A percentile compares a stretch with the other conserved stretches of the same genome.
Evolutionary conservation across 306 rosid species (phyloP).

Genomic region (Lathyrus sativus): DNA sequence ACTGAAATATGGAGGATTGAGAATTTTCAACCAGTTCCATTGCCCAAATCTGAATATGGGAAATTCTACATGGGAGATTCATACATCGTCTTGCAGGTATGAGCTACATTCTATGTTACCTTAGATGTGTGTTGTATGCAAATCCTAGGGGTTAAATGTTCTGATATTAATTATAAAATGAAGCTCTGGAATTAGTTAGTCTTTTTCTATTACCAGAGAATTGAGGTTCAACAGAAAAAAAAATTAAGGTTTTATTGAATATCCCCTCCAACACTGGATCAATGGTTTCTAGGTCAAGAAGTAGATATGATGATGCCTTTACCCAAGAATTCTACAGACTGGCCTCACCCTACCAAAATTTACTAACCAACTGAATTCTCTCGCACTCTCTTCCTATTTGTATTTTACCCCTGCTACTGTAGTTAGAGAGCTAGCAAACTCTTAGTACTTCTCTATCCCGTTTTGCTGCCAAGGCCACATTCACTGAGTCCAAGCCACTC

Average conservation of each 20-base stretch:
- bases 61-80: conserved; percentile 92
- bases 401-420: neutral
- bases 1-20: conserved; percentile 98
- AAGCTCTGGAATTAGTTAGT: conserved; percentile 8
- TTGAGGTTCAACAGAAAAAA: conserved; percentile 10
- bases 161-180: neutral
- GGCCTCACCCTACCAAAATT: conserved; percentile 5
- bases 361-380: neutral
- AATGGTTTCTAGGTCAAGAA: conserved; percentile 2
- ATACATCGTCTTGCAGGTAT: conserved; percentile 86
- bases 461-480: neutral
- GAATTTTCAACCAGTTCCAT: conserved; percentile 84
- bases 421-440: conserved; percentile 1
- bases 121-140: conserved; percentile 8
- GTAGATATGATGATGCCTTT: neutral
- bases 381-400: conserved; percentile 3
- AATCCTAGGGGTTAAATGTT: neutral
- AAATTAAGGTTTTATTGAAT: neutral
- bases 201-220: neutral
- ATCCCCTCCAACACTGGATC: conserved; percentile 2
- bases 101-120: conserved; percentile 29
- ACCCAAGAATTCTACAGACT: neutral
- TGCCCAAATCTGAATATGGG: conserved; percentile 91
- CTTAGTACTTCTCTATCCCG: neutral
- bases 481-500: neutral